Percentiles rank a stretch among this genome's conserved stretches.
Evolutionary conservation across 2,329 filamentous ascomycete genomes (phyloP).

Genomic region (Rutstroemia sp.): DNA sequence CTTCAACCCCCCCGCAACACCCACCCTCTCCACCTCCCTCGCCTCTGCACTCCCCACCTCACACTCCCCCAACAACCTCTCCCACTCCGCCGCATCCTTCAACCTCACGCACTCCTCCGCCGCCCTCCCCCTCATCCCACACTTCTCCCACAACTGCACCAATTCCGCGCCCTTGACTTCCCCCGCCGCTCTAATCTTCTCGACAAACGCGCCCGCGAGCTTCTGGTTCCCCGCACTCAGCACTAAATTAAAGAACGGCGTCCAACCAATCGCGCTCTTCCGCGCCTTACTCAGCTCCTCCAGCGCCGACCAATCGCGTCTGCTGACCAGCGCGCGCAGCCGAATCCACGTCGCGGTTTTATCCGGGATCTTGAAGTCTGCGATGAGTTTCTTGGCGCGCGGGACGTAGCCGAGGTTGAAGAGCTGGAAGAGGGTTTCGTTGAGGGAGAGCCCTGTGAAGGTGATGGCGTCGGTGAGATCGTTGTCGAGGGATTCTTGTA

Average conservation of each 20-base stretch:
- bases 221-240: constrained; percentile 85
- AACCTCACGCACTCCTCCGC: constrained; percentile 83
- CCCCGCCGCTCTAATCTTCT: constrained; percentile 86
- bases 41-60: constrained; percentile 58
- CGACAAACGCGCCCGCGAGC: constrained; percentile 84
- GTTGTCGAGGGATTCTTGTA: constrained; percentile 80
- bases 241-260: constrained; percentile 85
- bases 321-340: constrained; percentile 79
- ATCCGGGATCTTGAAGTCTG: constrained; percentile 88
- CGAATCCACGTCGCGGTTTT: constrained; percentile 84
- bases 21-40: constrained; percentile 75
- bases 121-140: constrained; percentile 79
- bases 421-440: constrained; percentile 87
- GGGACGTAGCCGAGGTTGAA: constrained; percentile 75
- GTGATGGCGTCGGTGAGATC: constrained; percentile 60
- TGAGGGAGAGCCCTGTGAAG: constrained; percentile 78
- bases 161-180: constrained; percentile 68
- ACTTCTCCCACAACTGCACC: constrained; percentile 86
- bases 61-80: constrained; percentile 65
- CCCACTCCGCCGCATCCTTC: constrained; percentile 71
- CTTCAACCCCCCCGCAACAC: constrained; percentile 45
- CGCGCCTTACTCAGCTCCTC: constrained; percentile 73
- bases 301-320: constrained; percentile 85
- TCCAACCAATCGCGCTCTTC: constrained; percentile 94
- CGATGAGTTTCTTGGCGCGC: constrained; percentile 78